Conservation (phyloP, 106 monocot species). For the Alisma plantagoaquatica region DNA sequence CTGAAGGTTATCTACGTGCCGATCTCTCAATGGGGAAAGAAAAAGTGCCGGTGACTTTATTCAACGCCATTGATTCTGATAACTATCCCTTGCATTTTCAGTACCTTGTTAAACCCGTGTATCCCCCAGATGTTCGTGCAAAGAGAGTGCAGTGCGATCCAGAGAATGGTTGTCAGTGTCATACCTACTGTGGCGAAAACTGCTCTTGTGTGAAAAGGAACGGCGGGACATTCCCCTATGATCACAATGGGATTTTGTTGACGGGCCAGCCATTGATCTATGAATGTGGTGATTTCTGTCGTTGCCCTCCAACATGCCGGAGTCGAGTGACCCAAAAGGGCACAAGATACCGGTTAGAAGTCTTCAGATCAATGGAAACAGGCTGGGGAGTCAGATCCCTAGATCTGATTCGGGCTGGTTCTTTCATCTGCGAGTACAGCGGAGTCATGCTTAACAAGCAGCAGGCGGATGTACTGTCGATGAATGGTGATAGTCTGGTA, state of each 20-base stretch:
- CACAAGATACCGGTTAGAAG: conserved; percentile 48
- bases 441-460: conserved; percentile 68
- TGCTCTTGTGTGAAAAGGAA: conserved; percentile 61
- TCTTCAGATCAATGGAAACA: conserved; percentile 77
- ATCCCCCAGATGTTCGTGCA: conserved; percentile 20
- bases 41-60: conserved; percentile 49
- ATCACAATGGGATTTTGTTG: conserved; percentile 43
- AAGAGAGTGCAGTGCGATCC: conserved; percentile 14
- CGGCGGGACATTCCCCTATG: conserved; percentile 84
- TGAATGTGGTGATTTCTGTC: conserved; percentile 71
- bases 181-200: conserved; percentile 33
- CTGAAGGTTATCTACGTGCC: conserved; percentile 46
- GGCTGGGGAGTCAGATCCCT: conserved; percentile 92
- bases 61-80: conserved; percentile 80
- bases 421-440: conserved; percentile 78
- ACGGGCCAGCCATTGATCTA: conserved; percentile 80
- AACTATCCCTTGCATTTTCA: conserved; percentile 66
- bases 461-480: conserved; percentile 37
- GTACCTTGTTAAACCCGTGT: conserved; percentile 47
- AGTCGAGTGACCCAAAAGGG: conserved; percentile 90
- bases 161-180: conserved; percentile 59
- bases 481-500: conserved; percentile 54
- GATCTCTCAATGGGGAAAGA: conserved; percentile 79
- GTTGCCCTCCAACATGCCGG: conserved; percentile 59
- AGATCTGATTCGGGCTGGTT: conserved; percentile 87